Evolutionary conservation across 1,284 basidiomycete genomes (phyloP).

Genomic region (Pulchroboletus neoregius): DNA sequence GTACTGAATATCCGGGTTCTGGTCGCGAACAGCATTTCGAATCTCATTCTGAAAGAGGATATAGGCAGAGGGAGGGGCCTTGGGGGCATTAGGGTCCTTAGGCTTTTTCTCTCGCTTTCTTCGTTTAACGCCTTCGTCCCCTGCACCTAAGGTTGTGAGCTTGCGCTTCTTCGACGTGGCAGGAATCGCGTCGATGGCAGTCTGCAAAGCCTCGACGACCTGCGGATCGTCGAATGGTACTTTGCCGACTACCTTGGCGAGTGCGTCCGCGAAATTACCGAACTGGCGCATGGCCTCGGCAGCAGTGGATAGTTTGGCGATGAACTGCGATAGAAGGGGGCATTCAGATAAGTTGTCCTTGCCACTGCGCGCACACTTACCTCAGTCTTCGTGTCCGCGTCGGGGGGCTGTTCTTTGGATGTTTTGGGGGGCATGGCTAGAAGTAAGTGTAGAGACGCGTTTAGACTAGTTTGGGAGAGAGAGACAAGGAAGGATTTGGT

Average conservation of each 20-base stretch:
- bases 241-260: slow-evolving; percentile 41
- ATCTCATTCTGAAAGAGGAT: slow-evolving; percentile 94
- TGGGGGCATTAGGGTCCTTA: slow-evolving; percentile 92
- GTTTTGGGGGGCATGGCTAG: slow-evolving; percentile 28
- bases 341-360: slow-evolving; percentile 22
- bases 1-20: slow-evolving; percentile 65
- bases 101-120: slow-evolving; percentile 50
- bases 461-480: slow-evolving; percentile 21
- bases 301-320: slow-evolving; percentile 47
- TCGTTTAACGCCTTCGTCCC: slow-evolving; percentile 42
- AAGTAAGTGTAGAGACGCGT: slow-evolving; percentile 27
- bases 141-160: slow-evolving; percentile 41
- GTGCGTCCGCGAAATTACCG: slow-evolving; percentile 54
- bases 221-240: slow-evolving; percentile 34
- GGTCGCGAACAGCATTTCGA: slow-evolving; percentile 65
- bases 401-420: slow-evolving; percentile 26
- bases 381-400: slow-evolving; percentile 31
- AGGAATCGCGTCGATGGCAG: slow-evolving; percentile 32
- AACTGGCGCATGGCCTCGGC: slow-evolving; percentile 58
- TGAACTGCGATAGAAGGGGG: slow-evolving; percentile 41
- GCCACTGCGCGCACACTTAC: slow-evolving; percentile 23
- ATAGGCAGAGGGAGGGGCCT: slow-evolving; percentile 92
- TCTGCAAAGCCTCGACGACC: slow-evolving; percentile 29
- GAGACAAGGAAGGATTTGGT: slow-evolving; percentile 33
- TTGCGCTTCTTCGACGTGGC: slow-evolving; percentile 51